Evolutionary conservation across 2,329 filamentous ascomycete genomes (phyloP).

Genomic region (Neurospora crassa): DNA sequence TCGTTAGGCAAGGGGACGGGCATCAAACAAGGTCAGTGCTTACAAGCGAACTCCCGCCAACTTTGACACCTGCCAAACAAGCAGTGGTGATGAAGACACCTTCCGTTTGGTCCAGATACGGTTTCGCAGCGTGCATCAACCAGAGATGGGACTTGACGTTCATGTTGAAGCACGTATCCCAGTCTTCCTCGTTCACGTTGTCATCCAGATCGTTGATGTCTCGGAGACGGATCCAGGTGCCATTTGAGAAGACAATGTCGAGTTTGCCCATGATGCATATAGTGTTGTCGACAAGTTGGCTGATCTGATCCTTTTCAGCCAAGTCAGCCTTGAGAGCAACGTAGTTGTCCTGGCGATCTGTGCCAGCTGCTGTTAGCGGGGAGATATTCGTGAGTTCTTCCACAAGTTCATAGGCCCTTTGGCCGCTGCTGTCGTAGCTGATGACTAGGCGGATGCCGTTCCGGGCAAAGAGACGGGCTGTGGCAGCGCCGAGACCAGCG

Average conservation of each 20-base stretch:
- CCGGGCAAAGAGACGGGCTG: slow-evolving; percentile 56
- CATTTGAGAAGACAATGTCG: slow-evolving; percentile 73
- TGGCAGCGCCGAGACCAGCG: slow-evolving; percentile 61
- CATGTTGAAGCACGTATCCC: slow-evolving; percentile 49
- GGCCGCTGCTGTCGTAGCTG: slow-evolving; percentile 58
- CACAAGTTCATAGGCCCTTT: slow-evolving; percentile 50
- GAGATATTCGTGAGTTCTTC: slow-evolving; percentile 42
- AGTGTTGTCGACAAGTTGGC: slow-evolving; percentile 47
- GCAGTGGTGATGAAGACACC: slow-evolving; percentile 57
- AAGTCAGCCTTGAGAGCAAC: slow-evolving; percentile 57
- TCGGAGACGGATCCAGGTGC: slow-evolving; percentile 43
- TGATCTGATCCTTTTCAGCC: slow-evolving; percentile 47
- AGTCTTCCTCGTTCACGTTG: slow-evolving; percentile 46
- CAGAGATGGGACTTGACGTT: slow-evolving; percentile 55
- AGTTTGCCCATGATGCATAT: slow-evolving; percentile 54
- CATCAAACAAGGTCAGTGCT: slow-evolving; percentile 8
- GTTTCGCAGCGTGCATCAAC: slow-evolving; percentile 45
- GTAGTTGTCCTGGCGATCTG: background rate
- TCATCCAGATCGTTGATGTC: slow-evolving; percentile 39
- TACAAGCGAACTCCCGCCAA: slow-evolving; percentile 51
- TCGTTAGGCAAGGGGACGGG: background rate
- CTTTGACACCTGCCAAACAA: slow-evolving; percentile 53
- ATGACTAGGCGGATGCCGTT: slow-evolving; percentile 61
- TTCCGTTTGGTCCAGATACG: slow-evolving; percentile 44
- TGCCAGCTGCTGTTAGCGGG: slow-evolving; percentile 28